phyloP scores from a whole-genome alignment of 139 green algal species.

The Marvania coccoides region DNA sequence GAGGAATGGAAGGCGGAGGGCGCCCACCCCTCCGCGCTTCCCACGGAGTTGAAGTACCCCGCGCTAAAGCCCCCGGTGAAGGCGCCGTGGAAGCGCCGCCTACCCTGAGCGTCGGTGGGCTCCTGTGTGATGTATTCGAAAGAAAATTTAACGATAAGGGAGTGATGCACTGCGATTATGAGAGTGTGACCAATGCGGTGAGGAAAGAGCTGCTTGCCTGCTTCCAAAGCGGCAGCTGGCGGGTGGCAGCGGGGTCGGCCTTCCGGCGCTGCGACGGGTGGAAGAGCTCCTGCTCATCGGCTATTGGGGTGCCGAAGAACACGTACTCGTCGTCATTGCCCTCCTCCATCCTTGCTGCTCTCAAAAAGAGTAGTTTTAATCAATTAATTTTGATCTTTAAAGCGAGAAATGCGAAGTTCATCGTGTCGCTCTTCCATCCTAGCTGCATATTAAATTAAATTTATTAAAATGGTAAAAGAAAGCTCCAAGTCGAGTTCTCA shows the following conservation, averaged over 20 bases:
- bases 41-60: conserved; percentile 94
- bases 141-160: neutral
- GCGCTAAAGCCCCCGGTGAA: conserved; percentile 93
- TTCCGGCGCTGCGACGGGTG: conserved; percentile 27
- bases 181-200: neutral
- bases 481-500: too few relatives aligned
- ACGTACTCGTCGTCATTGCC: conserved; percentile 57
- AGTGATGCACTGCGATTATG: conserved; percentile 19
- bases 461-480: too few relatives aligned
- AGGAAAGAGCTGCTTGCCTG: conserved; percentile 24
- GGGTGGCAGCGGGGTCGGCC: conserved; percentile 26
- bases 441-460: too few relatives aligned
- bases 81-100: conserved; percentile 84
- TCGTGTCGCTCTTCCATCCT: too few relatives aligned
- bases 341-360: conserved; percentile 6
- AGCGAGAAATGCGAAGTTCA: too few relatives aligned
- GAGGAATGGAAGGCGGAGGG: conserved; percentile 69
- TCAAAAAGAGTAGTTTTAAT: too few relatives aligned
- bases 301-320: conserved; percentile 56
- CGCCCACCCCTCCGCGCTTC: conserved; percentile 71
- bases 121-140: conserved; percentile 43
- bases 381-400: too few relatives aligned
- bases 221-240: conserved; percentile 38
- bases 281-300: conserved; percentile 42
- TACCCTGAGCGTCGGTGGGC: conserved; percentile 71